Percentiles rank a stretch among this genome's conserved stretches.
Evolutionary conservation across 495 filamentous ascomycete species (phyloP).

Genomic region (Pseudevernia furfuracea): DNA sequence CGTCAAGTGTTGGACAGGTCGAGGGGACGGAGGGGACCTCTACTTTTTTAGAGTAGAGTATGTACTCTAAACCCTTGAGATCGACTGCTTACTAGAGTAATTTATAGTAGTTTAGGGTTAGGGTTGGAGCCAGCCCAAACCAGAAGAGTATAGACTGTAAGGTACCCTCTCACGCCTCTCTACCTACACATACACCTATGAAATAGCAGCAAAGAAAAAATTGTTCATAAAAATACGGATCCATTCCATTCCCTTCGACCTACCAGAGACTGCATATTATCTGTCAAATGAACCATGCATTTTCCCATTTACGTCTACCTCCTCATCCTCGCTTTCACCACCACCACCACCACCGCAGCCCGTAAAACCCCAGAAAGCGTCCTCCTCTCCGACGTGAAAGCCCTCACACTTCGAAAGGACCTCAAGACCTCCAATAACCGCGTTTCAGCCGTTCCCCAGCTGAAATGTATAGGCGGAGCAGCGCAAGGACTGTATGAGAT

Average conservation of each 20-base stretch:
- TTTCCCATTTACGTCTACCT: conserved; percentile 36
- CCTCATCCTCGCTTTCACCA: conserved; percentile 26
- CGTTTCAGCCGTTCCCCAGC: conserved; percentile 67
- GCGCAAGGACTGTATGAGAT: conserved; percentile 57
- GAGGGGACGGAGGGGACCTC: too few relatives aligned
- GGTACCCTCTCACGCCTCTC: too few relatives aligned
- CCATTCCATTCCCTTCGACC: neutral
- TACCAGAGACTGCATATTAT: neutral
- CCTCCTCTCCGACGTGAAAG: conserved; percentile 67
- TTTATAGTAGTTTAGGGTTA: too few relatives aligned
- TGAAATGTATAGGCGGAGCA: conserved; percentile 69
- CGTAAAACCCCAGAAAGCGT: conserved; percentile 51
- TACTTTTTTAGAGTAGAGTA: too few relatives aligned
- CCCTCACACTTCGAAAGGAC: conserved; percentile 64
- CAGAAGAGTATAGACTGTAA: too few relatives aligned
- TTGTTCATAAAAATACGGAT: neutral
- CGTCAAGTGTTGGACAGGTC: too few relatives aligned
- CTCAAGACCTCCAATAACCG: conserved; percentile 65
- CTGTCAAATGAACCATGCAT: conserved; percentile 24
- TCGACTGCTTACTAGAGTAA: too few relatives aligned
- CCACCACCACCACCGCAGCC: conserved; percentile 19
- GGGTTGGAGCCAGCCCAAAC: too few relatives aligned
- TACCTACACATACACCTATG: too few relatives aligned
- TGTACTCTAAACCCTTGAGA: too few relatives aligned
- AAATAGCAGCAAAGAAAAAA: too few relatives aligned